phyloP scores from a whole-genome alignment of 1,139 yeast species.

The Geotrichum restrictum region DNA sequence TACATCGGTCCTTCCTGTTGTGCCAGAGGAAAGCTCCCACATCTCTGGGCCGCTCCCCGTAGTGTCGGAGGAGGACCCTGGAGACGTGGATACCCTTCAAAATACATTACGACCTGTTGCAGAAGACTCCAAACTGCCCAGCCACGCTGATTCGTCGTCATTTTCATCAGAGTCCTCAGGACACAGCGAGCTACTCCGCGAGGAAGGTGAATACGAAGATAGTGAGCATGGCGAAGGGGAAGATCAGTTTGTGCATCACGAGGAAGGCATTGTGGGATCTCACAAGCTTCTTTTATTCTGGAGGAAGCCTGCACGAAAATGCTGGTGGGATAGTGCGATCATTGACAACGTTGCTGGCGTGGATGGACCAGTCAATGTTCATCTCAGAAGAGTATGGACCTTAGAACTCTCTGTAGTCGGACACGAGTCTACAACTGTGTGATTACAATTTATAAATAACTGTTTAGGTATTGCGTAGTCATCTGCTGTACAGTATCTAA shows the following conservation, averaged over 20 bases:
- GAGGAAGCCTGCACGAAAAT: constrained; percentile 97
- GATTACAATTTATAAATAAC: no score
- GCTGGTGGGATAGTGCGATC: constrained; percentile 87
- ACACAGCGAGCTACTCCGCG: background rate
- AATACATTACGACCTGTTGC: background rate
- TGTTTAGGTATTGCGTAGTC: no score
- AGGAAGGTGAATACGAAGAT: constrained; percentile 5
- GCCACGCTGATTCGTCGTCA: background rate
- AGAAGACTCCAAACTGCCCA: background rate
- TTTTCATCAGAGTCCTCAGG: background rate
- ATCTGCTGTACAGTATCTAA: no score
- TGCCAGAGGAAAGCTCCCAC: background rate
- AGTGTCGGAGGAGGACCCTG: background rate
- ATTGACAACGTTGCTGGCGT: constrained; percentile 34
- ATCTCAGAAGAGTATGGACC: constrained; percentile 80
- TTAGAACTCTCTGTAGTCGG: constrained; percentile 53
- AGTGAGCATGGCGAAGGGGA: background rate
- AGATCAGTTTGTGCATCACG: background rate
- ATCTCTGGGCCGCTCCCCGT: background rate
- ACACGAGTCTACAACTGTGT: background rate
- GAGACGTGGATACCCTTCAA: background rate
- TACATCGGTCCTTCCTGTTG: background rate
- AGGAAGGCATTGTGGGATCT: constrained; percentile 42
- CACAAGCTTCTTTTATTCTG: constrained; percentile 85
- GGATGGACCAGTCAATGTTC: constrained; percentile 51